Percentiles rank a stretch among this genome's conserved stretches.
Evolutionary conservation across 2,329 filamentous ascomycete species (phyloP).

Genomic region (Colletotrichum acutatum): DNA sequence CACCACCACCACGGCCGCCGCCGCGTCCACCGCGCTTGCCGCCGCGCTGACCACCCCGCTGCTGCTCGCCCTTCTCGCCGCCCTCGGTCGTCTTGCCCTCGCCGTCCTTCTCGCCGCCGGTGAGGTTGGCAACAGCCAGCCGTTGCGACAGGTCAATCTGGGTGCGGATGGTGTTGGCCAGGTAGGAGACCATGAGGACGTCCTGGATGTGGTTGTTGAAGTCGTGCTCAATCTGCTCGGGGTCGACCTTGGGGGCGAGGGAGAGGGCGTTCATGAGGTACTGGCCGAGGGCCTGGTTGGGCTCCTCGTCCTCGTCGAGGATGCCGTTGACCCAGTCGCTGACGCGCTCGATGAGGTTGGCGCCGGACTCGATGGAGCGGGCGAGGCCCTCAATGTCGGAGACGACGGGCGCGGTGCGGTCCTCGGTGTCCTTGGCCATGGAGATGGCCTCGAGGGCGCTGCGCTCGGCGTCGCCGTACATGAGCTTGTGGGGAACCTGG

Average conservation of each 20-base stretch:
- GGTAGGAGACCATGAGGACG: constrained; percentile 96
- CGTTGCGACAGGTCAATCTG: constrained; percentile 98
- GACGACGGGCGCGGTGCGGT: constrained; percentile 77
- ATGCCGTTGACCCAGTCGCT: constrained; percentile 93
- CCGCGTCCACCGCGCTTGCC: constrained; percentile 64
- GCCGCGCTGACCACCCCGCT: constrained; percentile 51
- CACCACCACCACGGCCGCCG: constrained; percentile 61
- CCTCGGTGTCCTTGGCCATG: constrained; percentile 81
- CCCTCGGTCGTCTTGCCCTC: constrained; percentile 57
- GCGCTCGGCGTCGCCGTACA: constrained; percentile 80
- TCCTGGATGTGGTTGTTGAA: constrained; percentile 99
- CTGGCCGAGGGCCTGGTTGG: constrained; percentile 92
- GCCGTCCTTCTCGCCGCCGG: constrained; percentile 59
- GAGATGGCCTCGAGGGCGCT: constrained; percentile 83
- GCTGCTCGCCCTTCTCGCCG: constrained; percentile 57
- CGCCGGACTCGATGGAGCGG: constrained; percentile 85
- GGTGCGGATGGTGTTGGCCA: constrained; percentile 98
- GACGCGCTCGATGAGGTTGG: constrained; percentile 90
- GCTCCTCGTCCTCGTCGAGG: constrained; percentile 90
- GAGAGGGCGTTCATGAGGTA: constrained; percentile 94
- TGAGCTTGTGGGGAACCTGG: constrained; percentile 93
- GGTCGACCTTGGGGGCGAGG: constrained; percentile 93
- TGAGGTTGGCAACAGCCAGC: constrained; percentile 81
- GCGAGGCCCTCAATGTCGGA: constrained; percentile 93
- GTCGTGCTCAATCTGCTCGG: constrained; percentile 90